Evolutionary conservation across 2,329 filamentous ascomycete species (phyloP).

Genomic region (Cadophora malorum): DNA sequence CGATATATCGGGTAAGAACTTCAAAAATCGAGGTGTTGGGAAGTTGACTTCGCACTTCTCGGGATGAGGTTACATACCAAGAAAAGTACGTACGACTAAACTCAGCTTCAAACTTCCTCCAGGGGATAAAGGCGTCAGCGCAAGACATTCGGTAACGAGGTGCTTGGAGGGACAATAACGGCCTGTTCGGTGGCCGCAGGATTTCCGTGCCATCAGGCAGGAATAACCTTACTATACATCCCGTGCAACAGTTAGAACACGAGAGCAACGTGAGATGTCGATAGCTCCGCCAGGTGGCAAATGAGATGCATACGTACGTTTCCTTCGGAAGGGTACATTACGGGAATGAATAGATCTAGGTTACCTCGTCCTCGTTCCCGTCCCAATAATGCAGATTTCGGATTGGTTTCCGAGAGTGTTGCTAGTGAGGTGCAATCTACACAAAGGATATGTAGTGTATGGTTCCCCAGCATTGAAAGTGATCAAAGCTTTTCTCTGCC

Average conservation of each 20-base stretch:
- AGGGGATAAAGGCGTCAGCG: background rate
- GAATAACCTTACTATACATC: background rate
- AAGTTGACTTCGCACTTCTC: background rate
- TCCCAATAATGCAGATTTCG: background rate
- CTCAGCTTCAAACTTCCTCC: slow-evolving; percentile 10
- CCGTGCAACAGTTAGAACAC: background rate
- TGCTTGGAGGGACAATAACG: slow-evolving; percentile 2
- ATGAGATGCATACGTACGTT: background rate
- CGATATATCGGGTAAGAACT: background rate
- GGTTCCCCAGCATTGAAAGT: slow-evolving; percentile 1
- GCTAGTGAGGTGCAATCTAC: background rate
- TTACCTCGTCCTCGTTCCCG: background rate
- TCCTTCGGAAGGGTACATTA: background rate
- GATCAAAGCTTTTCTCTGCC: background rate
- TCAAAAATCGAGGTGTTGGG: background rate
- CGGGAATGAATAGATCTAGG: slow-evolving; percentile 4
- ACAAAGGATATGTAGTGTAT: background rate
- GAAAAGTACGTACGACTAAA: background rate
- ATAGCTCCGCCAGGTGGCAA: background rate
- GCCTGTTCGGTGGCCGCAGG: background rate
- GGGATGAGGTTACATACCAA: background rate
- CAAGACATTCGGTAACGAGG: background rate
- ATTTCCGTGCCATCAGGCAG: background rate
- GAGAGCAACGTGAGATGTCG: background rate
- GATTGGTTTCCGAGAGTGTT: background rate